Evolutionary conservation across 1,284 basidiomycete species (phyloP).

Genomic region (Cutaneotrichosporon curvatum): DNA sequence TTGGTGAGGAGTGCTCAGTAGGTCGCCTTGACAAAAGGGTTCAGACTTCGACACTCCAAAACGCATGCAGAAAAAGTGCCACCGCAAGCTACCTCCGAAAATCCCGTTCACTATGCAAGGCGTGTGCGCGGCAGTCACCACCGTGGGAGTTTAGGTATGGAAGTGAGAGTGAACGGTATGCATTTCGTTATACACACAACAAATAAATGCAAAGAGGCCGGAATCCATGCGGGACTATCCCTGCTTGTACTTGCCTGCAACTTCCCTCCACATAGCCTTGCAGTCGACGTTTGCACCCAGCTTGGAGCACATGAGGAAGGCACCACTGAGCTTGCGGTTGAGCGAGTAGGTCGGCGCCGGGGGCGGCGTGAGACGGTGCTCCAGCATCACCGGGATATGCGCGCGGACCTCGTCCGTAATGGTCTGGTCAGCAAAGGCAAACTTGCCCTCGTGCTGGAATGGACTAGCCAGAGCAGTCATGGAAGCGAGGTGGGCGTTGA

Average conservation of each 20-base stretch:
- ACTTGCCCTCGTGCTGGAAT: slow-evolving; percentile 34
- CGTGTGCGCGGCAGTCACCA: not conserved
- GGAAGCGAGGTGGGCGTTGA: slow-evolving; percentile 77
- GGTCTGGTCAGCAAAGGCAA: slow-evolving; percentile 42
- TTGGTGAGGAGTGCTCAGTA: not conserved
- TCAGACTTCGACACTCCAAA: not conserved
- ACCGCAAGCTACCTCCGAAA: slow-evolving; percentile 1
- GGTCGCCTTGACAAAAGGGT: not conserved
- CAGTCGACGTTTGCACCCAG: slow-evolving; percentile 72
- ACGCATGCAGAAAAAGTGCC: not conserved
- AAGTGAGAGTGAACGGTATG: no score
- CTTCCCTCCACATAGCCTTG: slow-evolving; percentile 62
- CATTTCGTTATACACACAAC: no score
- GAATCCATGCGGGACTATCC: no score
- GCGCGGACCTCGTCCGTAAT: slow-evolving; percentile 48
- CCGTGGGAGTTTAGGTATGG: not conserved
- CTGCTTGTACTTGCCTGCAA: slow-evolving; percentile 3
- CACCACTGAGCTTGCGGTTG: slow-evolving; percentile 89
- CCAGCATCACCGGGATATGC: slow-evolving; percentile 85
- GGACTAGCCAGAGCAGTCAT: slow-evolving; percentile 56
- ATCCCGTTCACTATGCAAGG: not conserved
- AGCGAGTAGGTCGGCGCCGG: slow-evolving; percentile 90
- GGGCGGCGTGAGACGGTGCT: slow-evolving; percentile 81
- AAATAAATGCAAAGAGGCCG: no score
- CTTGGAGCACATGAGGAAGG: slow-evolving; percentile 82